phyloP scores from a whole-genome alignment of 768 basidiomycete genomes.

The Auriscalpium orientale region DNA sequence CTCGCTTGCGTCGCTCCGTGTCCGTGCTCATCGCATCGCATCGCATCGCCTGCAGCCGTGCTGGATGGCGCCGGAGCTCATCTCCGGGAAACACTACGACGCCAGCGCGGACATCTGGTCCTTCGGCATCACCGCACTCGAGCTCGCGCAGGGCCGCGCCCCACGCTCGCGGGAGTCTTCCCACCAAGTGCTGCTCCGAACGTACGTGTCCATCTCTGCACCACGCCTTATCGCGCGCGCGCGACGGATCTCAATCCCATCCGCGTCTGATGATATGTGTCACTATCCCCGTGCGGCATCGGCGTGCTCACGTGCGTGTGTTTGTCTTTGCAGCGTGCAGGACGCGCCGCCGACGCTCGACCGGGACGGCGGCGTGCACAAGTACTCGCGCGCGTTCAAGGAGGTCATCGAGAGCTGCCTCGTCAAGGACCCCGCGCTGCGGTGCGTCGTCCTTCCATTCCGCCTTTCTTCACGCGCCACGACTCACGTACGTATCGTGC shows the following conservation, averaged over 20 bases:
- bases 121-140: constrained; percentile 91
- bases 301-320: not conserved
- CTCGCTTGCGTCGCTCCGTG: not conserved
- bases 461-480: not conserved
- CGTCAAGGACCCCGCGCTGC: constrained; percentile 71
- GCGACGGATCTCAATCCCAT: too few relatives aligned
- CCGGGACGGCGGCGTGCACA: constrained; percentile 59
- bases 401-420: constrained; percentile 81
- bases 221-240: not conserved
- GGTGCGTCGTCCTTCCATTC: constrained; percentile 32
- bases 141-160: constrained; percentile 80
- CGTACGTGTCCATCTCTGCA: constrained; percentile 36
- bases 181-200: constrained; percentile 67
- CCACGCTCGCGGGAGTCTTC: constrained; percentile 76
- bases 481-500: not conserved
- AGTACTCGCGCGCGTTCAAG: constrained; percentile 75
- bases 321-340: constrained; percentile 46
- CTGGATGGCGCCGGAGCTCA: constrained; percentile 97
- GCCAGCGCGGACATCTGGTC: constrained; percentile 92
- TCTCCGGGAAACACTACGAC: constrained; percentile 79
- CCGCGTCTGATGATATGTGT: too few relatives aligned
- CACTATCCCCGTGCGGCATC: too few relatives aligned
- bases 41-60: constrained; percentile 49
- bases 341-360: constrained; percentile 74
- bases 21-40: not conserved